Evolutionary conservation across 345 rosid genomes (phyloP).

Genomic region (Sapria himalayana): DNA sequence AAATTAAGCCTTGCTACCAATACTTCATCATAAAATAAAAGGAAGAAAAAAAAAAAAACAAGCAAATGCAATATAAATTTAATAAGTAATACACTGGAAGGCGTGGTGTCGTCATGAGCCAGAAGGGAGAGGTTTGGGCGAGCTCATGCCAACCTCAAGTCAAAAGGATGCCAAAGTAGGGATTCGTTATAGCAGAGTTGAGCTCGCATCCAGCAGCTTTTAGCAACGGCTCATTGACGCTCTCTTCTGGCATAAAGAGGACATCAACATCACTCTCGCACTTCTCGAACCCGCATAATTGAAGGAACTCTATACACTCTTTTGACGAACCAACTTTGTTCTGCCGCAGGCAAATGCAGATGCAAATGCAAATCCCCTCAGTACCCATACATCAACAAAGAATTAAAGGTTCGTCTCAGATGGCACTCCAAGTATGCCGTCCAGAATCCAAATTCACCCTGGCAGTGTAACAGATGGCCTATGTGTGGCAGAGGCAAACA

Average conservation of each 20-base stretch:
- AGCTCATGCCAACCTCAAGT: too few relatives aligned
- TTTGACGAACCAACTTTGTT: slow-evolving; percentile 68
- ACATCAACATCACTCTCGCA: slow-evolving; percentile 57
- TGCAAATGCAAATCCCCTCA: background rate
- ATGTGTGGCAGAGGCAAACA: background rate
- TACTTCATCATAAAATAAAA: too few relatives aligned
- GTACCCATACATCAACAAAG: background rate
- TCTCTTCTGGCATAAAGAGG: slow-evolving; percentile 51
- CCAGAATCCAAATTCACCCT: background rate
- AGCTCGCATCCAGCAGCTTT: slow-evolving; percentile 89
- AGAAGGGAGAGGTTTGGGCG: too few relatives aligned
- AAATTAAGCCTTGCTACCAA: too few relatives aligned
- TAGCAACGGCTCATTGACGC: slow-evolving; percentile 50
- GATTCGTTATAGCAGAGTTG: slow-evolving; percentile 82
- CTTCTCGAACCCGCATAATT: slow-evolving; percentile 77
- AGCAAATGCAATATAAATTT: too few relatives aligned
- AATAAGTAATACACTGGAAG: too few relatives aligned
- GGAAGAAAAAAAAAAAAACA: too few relatives aligned
- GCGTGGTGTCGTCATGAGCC: too few relatives aligned
- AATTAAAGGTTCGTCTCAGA: background rate
- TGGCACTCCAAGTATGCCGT: background rate
- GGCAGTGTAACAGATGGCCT: background rate
- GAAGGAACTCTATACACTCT: slow-evolving; percentile 69
- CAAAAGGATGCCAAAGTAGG: slow-evolving; percentile 86
- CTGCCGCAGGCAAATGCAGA: slow-evolving; percentile 28